Conservation (phyloP, 805 yeast species). For the Suhomyces faveliae region DNA sequence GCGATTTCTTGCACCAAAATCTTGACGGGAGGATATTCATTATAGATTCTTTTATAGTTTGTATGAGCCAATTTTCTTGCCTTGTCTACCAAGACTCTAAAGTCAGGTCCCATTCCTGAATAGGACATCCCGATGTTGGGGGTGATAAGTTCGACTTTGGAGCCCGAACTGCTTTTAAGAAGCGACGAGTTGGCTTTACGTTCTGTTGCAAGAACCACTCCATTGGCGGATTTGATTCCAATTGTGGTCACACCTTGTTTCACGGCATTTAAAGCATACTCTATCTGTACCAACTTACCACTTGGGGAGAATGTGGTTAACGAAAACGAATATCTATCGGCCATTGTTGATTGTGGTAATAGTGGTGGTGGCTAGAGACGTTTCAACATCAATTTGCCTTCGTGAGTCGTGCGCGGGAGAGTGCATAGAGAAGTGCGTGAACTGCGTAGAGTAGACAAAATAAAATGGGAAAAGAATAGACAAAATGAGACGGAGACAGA, state of each 20-base stretch:
- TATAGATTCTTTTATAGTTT: slow-evolving; percentile 86
- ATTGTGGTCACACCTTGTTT: slow-evolving; percentile 97
- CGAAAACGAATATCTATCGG: slow-evolving; percentile 97
- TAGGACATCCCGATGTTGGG: slow-evolving; percentile 97
- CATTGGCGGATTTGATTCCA: slow-evolving; percentile 92
- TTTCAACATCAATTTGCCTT: slow-evolving; percentile 10
- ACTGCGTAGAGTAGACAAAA: neutral
- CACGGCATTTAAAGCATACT: slow-evolving; percentile 95
- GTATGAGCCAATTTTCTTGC: slow-evolving; percentile 93
- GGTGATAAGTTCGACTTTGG: slow-evolving; percentile 79
- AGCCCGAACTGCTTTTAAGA: slow-evolving; percentile 67
- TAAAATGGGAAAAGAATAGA: neutral
- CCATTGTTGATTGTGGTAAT: slow-evolving; percentile 52
- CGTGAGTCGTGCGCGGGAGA: slow-evolving; percentile 1
- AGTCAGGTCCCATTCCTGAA: slow-evolving; percentile 99
- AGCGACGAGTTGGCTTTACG: slow-evolving; percentile 81
- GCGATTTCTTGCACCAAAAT: slow-evolving; percentile 94
- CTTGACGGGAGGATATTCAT: slow-evolving; percentile 96
- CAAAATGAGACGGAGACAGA: neutral
- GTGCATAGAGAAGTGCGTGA: neutral
- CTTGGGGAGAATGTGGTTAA: slow-evolving; percentile 97
- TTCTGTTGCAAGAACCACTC: slow-evolving; percentile 95
- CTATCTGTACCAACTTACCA: slow-evolving; percentile 97
- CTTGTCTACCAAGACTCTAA: slow-evolving; percentile 88
- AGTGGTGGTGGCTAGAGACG: neutral